Evolutionary conservation across 805 yeast genomes (phyloP).

Genomic region (Naumovozyma dairenensis): DNA sequence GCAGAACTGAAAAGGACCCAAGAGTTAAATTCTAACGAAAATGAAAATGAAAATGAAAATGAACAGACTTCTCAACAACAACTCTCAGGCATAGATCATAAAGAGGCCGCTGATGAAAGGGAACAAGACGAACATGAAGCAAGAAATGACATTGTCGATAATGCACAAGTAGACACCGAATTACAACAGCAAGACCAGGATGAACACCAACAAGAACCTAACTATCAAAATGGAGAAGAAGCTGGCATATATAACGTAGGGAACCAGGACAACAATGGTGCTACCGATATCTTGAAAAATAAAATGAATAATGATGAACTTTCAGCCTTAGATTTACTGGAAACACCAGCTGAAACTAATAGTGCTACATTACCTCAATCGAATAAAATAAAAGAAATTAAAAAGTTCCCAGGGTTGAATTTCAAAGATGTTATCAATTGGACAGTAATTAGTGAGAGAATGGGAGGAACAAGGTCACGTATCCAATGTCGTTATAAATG

Average conservation of each 20-base stretch:
- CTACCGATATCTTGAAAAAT: too few relatives aligned
- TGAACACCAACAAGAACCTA: too few relatives aligned
- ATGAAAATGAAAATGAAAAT: constrained; percentile 9
- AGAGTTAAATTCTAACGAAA: constrained; percentile 2
- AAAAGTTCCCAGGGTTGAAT: constrained; percentile 6
- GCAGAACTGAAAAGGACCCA: constrained; percentile 4
- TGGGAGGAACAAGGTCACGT: constrained; percentile 76
- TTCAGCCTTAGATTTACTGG: too few relatives aligned
- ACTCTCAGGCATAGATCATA: constrained; percentile 8
- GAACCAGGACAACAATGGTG: too few relatives aligned
- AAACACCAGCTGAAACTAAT: too few relatives aligned
- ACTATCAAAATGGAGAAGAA: too few relatives aligned
- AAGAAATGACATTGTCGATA: not conserved
- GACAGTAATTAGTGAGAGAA: constrained; percentile 74
- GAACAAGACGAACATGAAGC: not conserved
- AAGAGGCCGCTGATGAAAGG: constrained; percentile 1
- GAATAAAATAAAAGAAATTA: too few relatives aligned
- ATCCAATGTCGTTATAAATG: constrained; percentile 91
- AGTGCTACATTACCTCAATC: too few relatives aligned
- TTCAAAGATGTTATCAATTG: constrained; percentile 51
- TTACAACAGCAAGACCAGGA: not conserved
- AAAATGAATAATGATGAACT: too few relatives aligned
- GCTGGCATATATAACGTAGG: too few relatives aligned
- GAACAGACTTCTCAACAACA: constrained; percentile 10
- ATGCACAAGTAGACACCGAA: not conserved